Evolutionary conservation across 2,329 filamentous ascomycete species (phyloP).

Genomic region (Ceratocystis papillata): DNA sequence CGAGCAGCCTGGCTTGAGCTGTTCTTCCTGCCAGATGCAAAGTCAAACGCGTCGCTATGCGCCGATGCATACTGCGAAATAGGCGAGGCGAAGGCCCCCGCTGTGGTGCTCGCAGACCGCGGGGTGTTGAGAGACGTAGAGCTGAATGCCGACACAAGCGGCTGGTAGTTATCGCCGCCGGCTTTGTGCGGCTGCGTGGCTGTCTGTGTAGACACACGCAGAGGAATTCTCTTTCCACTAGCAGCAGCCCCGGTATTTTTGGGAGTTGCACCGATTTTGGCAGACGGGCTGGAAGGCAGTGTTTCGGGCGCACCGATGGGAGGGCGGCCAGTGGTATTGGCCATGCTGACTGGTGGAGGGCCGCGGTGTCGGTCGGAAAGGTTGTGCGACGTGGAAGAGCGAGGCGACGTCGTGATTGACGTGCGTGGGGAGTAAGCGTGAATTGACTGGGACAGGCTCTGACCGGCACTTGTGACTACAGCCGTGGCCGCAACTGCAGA

Average conservation of each 20-base stretch:
- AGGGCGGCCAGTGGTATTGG: background rate
- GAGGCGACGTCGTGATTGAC: background rate
- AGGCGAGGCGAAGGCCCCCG: background rate
- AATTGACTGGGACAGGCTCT: background rate
- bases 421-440: background rate
- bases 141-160: slow-evolving; percentile 19
- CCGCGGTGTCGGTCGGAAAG: background rate
- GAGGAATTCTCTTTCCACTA: background rate
- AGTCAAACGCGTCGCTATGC: background rate
- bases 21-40: slow-evolving; percentile 2
- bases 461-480: background rate
- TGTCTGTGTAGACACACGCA: slow-evolving; percentile 9
- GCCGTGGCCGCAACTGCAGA: background rate
- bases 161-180: slow-evolving; percentile 11
- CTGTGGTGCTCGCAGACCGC: slow-evolving; percentile 11
- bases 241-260: background rate
- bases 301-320: slow-evolving; percentile 6
- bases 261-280: background rate
- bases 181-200: slow-evolving; percentile 1
- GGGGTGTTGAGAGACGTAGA: slow-evolving; percentile 16
- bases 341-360: slow-evolving; percentile 8
- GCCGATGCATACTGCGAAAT: slow-evolving; percentile 6
- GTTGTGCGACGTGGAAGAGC: background rate
- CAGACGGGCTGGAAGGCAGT: background rate
- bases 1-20: background rate